Conservation (phyloP, 2,329 filamentous ascomycete species). For the Verruconis gallopava region DNA sequence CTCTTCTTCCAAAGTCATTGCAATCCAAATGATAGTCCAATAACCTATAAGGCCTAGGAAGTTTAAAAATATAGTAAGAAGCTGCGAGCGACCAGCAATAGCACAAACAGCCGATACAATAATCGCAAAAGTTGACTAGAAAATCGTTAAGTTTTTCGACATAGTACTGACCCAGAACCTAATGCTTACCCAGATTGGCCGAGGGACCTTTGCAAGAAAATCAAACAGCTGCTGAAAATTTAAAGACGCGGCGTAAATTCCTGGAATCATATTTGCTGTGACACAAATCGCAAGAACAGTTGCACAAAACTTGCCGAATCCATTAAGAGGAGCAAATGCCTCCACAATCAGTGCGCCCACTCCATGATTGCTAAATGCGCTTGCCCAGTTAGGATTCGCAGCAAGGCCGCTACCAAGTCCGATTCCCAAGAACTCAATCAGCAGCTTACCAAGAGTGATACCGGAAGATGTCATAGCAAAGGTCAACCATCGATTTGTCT, state of each 20-base stretch:
- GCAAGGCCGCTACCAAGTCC: constrained; percentile 48
- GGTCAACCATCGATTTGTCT: constrained; percentile 38
- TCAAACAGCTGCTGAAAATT: constrained; percentile 54
- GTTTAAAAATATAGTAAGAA: constrained; percentile 54
- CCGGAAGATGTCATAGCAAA: constrained; percentile 46
- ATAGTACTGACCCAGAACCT: too few relatives aligned
- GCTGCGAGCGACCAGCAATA: constrained; percentile 45
- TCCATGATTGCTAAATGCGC: constrained; percentile 41
- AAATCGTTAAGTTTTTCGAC: too few relatives aligned
- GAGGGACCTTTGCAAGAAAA: constrained; percentile 44
- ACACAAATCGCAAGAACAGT: not conserved
- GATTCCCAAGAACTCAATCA: constrained; percentile 48
- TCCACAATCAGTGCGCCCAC: constrained; percentile 53
- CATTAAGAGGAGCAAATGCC: constrained; percentile 44
- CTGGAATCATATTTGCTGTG: constrained; percentile 13
- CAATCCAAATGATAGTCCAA: constrained; percentile 54
- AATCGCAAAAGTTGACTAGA: constrained; percentile 47
- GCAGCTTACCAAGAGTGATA: constrained; percentile 43
- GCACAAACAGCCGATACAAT: constrained; percentile 53
- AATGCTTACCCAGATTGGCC: constrained; percentile 56
- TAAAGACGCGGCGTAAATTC: constrained; percentile 51
- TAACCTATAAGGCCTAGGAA: constrained; percentile 60
- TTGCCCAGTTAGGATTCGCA: constrained; percentile 39
- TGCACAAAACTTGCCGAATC: constrained; percentile 19
- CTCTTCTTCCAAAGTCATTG: constrained; percentile 49